These are phyloP conservation scores for Amaranthus hypochondriacus DNA, from an alignment of 148 eudicot species.

Conservation along the genomic window DNA sequence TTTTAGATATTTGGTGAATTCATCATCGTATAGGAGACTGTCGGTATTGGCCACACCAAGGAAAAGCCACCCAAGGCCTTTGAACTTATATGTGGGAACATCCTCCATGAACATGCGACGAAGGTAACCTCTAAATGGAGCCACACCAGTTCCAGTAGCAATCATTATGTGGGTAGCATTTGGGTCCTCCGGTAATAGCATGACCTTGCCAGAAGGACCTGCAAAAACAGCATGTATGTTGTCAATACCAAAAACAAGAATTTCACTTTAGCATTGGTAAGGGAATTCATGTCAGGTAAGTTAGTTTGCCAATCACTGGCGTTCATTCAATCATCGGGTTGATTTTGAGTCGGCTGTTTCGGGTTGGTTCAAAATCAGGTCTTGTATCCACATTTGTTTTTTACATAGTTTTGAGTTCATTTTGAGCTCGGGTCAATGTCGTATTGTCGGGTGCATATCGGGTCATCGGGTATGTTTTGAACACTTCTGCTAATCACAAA, in stretches of 20 bases:
- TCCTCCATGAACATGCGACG: constrained; percentile 96
- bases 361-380: no score
- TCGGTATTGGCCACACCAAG: constrained; percentile 90
- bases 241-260: constrained; percentile 5
- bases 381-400: no score
- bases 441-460: no score
- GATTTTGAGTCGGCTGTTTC: no score
- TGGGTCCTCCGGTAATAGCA: constrained; percentile 90
- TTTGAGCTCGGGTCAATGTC: no score
- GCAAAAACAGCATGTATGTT: constrained; percentile 15
- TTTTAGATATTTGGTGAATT: constrained; percentile 59
- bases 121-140: constrained; percentile 89
- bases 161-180: constrained; percentile 93
- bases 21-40: constrained; percentile 84
- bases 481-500: no score
- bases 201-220: constrained; percentile 95
- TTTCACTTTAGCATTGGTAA: neutral
- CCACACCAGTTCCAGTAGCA: constrained; percentile 95
- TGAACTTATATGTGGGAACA: constrained; percentile 65
- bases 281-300: neutral
- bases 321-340: no score
- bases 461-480: no score
- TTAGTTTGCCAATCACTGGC: no score
- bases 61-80: constrained; percentile 93
- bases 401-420: no score